Percentiles rank a stretch among this genome's conserved stretches.
phyloP scores from a whole-genome alignment of 1,139 yeast genomes.

The Candida gigantensis region DNA sequence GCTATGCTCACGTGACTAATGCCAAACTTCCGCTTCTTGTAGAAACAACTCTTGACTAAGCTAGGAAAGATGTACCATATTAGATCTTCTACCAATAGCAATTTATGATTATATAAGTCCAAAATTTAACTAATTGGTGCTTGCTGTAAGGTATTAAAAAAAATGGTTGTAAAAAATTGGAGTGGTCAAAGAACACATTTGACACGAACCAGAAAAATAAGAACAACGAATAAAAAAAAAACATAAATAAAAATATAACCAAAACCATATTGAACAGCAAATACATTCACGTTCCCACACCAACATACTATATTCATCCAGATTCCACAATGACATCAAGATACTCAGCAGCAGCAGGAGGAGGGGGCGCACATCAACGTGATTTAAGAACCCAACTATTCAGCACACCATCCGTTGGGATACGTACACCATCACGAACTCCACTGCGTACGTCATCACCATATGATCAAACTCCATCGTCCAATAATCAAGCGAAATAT shows the following conservation, averaged over 20 bases:
- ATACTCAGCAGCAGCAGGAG: slow-evolving; percentile 38
- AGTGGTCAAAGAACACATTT: too few species aligned
- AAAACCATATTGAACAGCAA: background rate
- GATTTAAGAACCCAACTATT: slow-evolving; percentile 51
- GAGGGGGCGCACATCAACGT: slow-evolving; percentile 44
- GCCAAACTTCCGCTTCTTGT: too few species aligned
- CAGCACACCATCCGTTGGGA: slow-evolving; percentile 29
- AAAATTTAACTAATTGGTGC: too few species aligned
- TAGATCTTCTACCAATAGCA: too few species aligned
- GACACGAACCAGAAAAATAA: too few species aligned
- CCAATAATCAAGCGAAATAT: slow-evolving; percentile 38
- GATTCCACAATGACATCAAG: slow-evolving; percentile 27
- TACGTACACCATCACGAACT: slow-evolving; percentile 20
- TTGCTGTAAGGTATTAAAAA: too few species aligned
- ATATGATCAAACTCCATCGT: slow-evolving; percentile 45
- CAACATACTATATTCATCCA: background rate
- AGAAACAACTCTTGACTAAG: too few species aligned
- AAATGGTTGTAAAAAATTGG: too few species aligned
- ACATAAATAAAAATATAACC: too few species aligned
- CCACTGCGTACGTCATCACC: slow-evolving; percentile 51
- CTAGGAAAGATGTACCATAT: too few species aligned
- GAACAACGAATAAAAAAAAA: slow-evolving; percentile 1
- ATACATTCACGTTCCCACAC: background rate
- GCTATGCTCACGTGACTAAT: too few species aligned
- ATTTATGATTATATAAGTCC: too few species aligned